phyloP scores from a whole-genome alignment of 2,329 filamentous ascomycete species.

The Aspergillus brunneoviolaceus region DNA sequence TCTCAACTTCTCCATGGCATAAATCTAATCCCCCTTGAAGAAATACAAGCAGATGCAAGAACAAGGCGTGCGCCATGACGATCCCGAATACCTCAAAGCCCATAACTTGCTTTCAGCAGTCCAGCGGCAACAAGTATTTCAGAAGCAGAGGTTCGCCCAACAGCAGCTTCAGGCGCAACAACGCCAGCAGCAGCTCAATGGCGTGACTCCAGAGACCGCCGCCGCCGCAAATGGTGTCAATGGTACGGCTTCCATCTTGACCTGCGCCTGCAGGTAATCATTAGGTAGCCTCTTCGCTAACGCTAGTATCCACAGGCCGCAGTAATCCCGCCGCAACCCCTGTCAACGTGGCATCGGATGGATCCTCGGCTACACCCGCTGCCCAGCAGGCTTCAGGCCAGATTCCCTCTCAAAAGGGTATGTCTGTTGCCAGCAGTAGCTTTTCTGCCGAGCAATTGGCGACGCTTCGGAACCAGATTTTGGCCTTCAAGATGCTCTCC shows the following conservation, averaged over 20 bases:
- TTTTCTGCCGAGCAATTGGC: slow-evolving; percentile 78
- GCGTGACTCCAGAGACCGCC: slow-evolving; percentile 28
- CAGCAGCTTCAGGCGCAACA: slow-evolving; percentile 41
- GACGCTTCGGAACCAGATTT: slow-evolving; percentile 79
- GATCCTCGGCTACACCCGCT: slow-evolving; percentile 20
- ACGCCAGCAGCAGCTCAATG: slow-evolving; percentile 50
- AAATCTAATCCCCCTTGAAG: slow-evolving; percentile 53
- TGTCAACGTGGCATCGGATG: slow-evolving; percentile 24
- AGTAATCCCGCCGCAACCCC: slow-evolving; percentile 38
- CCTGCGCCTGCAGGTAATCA: background rate
- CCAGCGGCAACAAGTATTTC: slow-evolving; percentile 61
- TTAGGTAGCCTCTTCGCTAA: background rate
- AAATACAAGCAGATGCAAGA: slow-evolving; percentile 89
- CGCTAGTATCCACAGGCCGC: slow-evolving; percentile 28
- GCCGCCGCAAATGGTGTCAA: slow-evolving; percentile 42
- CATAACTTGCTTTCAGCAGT: slow-evolving; percentile 73
- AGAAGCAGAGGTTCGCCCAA: slow-evolving; percentile 52
- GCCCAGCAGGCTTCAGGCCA: slow-evolving; percentile 22
- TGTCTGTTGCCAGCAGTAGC: slow-evolving; percentile 47
- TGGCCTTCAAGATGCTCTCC: slow-evolving; percentile 84
- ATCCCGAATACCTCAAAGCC: slow-evolving; percentile 84
- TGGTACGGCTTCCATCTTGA: slow-evolving; percentile 30
- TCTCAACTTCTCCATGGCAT: background rate
- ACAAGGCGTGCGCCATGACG: slow-evolving; percentile 72
- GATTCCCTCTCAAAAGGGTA: slow-evolving; percentile 29